Base-by-base conservation (phyloP, 2,329 filamentous ascomycete genomes). In the Nakataea oryzae region DNA sequence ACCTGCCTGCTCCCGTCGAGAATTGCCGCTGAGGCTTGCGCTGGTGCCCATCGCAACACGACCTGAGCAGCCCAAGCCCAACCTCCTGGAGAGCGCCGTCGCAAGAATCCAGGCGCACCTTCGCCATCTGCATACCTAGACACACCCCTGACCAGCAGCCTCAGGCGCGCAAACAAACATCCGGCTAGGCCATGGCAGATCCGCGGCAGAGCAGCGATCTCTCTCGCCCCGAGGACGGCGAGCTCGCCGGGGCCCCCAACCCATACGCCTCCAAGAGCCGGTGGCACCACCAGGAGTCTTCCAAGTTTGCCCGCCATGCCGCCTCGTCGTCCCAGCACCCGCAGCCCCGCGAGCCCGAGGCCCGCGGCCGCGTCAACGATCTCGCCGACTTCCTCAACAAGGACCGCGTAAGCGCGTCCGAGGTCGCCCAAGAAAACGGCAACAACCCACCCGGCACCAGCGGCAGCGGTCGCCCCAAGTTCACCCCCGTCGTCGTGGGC, bases 211-310 rank as follows among this genome's bases (percentile, higher is more conserved):
- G 26, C 41, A n/a, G 41, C 30, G 60, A 58, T 13, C 26, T 59
- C 14, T 54, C 61, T 47, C 60, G 21, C 24, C 41, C 8, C 41
- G 41, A 50, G 21, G 41, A 50, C 54, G 54, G 17, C 54, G 26
- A 56, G 27, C 12, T 28, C 56, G 9, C 26, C 14, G 56, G 24
- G 56, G 56, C 56, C 14, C 63, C 41, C 63, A 85, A 86, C 68
- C 82, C 81, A 3, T 74, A 86, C 69, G 79, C 80, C 50, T 87
- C 84, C 11, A 68, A 78, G 54, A 85, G 75, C 69, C 76, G 76
- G 67, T 87, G 85, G 85, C 81, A 85, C 62, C 85, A 87, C 69
- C 82, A 86, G 69, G 85, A 88, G 70, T 87, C 85, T 1, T 75
- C 76, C 14, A 76, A 82, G 41, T 87, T 78, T 69, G 77, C 78